Conservation (phyloP, 345 rosid genomes). For the Populus deltoides region DNA sequence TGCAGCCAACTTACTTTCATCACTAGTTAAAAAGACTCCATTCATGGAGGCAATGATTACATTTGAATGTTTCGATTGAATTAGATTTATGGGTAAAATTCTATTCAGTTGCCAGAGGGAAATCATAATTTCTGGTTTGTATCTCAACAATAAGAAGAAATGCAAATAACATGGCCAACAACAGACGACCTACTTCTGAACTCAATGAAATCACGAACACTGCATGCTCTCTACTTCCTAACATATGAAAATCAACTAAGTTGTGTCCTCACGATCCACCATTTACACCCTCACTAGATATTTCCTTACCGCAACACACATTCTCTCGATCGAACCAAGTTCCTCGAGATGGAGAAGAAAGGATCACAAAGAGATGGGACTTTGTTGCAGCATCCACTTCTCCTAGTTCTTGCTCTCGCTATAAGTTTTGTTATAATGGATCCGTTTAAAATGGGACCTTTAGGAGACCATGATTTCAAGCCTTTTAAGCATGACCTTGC, state of each 20-base stretch:
- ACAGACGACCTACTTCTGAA: conserved; percentile 16
- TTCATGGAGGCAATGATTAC: neutral
- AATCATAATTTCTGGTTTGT: neutral
- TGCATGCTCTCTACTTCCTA: conserved; percentile 3
- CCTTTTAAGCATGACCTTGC: conserved; percentile 89
- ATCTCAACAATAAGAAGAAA: conserved; percentile 1
- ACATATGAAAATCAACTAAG: neutral
- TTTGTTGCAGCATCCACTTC: conserved; percentile 26
- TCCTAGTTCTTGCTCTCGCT: conserved; percentile 42
- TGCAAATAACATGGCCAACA: conserved; percentile 22
- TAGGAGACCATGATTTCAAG: conserved; percentile 66
- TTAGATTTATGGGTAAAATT: neutral
- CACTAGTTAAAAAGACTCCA: neutral
- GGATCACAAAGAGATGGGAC: neutral
- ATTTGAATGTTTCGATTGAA: neutral
- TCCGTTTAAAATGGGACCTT: conserved; percentile 72
- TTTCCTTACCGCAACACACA: neutral
- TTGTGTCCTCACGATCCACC: neutral
- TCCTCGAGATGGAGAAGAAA: conserved; percentile 18
- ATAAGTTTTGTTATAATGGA: conserved; percentile 63
- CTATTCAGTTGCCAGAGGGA: neutral
- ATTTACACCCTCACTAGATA: neutral
- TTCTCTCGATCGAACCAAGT: neutral
- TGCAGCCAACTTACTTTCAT: neutral
- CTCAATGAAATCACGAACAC: neutral